Percentiles rank a stretch among this genome's conserved stretches.
phyloP scores from a whole-genome alignment of 345 rosid species.

The Melastoma malabathricum region DNA sequence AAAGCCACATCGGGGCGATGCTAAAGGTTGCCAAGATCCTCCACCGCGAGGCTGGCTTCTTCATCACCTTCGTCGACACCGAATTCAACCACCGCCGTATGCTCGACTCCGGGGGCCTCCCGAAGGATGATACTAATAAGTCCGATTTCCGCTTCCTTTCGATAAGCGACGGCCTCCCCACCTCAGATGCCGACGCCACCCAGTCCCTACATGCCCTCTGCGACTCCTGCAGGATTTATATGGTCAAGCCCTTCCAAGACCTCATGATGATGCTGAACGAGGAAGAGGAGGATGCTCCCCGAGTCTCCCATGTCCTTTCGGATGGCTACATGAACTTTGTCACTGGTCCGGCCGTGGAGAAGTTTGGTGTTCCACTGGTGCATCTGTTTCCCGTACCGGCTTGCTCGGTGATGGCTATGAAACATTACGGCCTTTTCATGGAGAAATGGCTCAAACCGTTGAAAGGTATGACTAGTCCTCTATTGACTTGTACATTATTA shows the following conservation, averaged over 20 bases:
- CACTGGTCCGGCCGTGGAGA: constrained; percentile 4
- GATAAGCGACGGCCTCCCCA: constrained; percentile 14
- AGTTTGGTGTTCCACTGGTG: constrained; percentile 5
- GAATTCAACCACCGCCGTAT: constrained; percentile 3
- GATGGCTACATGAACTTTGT: constrained; percentile 3
- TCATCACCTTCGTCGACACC: constrained; percentile 1
- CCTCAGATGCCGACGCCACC: background rate
- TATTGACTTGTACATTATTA: background rate
- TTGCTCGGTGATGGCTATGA: constrained; percentile 4
- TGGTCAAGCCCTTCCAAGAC: constrained; percentile 8
- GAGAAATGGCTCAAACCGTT: constrained; percentile 11
- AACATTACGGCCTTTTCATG: background rate
- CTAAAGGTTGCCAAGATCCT: constrained; percentile 14
- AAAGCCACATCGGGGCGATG: constrained; percentile 17
- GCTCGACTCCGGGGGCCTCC: constrained; percentile 2
- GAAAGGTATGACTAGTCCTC: constrained; percentile 6
- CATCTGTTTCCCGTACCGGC: constrained; percentile 7
- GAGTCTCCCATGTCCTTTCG: too few species aligned
- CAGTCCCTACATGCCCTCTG: background rate
- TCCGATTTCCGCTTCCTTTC: constrained; percentile 8
- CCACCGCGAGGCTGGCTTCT: constrained; percentile 10
- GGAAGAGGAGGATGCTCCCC: too few species aligned
- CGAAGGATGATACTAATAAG: constrained; percentile 5
- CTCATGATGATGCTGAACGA: too few species aligned
- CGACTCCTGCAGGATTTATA: constrained; percentile 2